Base-by-base conservation (phyloP, 768 basidiomycete genomes). In the Hericium coralloides region DNA sequence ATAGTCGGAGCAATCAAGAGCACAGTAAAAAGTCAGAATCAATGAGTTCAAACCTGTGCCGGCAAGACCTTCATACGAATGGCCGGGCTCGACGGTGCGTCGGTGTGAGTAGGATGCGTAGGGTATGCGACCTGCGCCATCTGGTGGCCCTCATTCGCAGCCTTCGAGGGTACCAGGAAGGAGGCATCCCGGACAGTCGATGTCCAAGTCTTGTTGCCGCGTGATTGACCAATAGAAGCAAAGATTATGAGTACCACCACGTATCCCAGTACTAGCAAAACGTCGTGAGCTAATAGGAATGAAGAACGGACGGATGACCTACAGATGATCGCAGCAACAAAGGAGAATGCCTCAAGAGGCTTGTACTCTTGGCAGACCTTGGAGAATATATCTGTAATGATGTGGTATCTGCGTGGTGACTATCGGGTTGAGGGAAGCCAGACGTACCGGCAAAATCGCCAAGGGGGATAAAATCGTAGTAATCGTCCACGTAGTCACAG, bases 261-360 rank as follows among this genome's bases (percentile, higher is more conserved):
- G 62, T 76, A 77, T 10, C 60, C 45, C 48, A 72, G 31, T 8
- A 74, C 76, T 76, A 58, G 17, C 38, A 25, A 23, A 18, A 39
- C 12, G 43, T 22, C 22, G 6, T 45, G 43, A 22, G 22, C 43
- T 6, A 14, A 45, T 17, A 5, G 10, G 22, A 22, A 45, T 22
- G 15, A 45, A 31, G 49, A 22, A 25, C 10, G 8, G 25, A 41
- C 53, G 18, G 45, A 48, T 12, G 7, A 64, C 70, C 55, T 47
- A 73, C 75, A 20, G 1, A 70, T 55, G 39, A 73, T 58, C 59
- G 72, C 75, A 57, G 61, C 66, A 49, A 76, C 59, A 60, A 70
- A 75, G 12, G 71, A 60, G 58, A 77, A 69, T 2, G 70, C 75
- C 48, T 59, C 64, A 4, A 75, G 56, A 1, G 58, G 72, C 49